Conservation (phyloP, 371 early-diverging fungal genomes). For the Synchytrium microbalum region DNA sequence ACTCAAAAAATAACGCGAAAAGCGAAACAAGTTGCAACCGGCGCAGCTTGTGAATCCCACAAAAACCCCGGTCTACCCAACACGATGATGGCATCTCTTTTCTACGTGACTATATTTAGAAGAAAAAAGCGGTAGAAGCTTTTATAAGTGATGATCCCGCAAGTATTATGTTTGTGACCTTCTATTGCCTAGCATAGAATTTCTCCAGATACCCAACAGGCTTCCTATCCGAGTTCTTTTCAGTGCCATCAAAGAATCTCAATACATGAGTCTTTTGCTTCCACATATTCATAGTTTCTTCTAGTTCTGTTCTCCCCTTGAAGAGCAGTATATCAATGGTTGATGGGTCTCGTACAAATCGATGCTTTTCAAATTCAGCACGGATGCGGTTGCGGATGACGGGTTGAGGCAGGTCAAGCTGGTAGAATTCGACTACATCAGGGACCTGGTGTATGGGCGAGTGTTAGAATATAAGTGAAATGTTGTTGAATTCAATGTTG, state of each 20-base stretch:
- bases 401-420: constrained; percentile 65
- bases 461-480: not conserved
- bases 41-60: no score
- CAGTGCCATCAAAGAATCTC: constrained; percentile 79
- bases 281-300: constrained; percentile 93
- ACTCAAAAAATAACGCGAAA: no score
- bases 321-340: constrained; percentile 74
- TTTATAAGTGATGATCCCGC: no score
- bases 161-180: no score
- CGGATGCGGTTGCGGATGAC: constrained; percentile 79
- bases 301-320: constrained; percentile 80
- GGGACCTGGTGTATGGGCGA: constrained; percentile 50
- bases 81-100: no score
- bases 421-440: constrained; percentile 68
- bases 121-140: no score
- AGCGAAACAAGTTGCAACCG: no score
- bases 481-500: not conserved
- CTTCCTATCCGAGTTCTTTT: constrained; percentile 42
- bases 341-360: constrained; percentile 67
- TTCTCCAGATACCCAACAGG: constrained; percentile 70
- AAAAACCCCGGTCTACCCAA: no score
- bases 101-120: no score
- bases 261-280: constrained; percentile 87
- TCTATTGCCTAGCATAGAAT: constrained; percentile 63
- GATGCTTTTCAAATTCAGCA: constrained; percentile 84